Evolutionary conservation across 805 yeast species (phyloP), one percentile per base, ranked within the genome.

Genomic region (Candida golubevii): DNA sequence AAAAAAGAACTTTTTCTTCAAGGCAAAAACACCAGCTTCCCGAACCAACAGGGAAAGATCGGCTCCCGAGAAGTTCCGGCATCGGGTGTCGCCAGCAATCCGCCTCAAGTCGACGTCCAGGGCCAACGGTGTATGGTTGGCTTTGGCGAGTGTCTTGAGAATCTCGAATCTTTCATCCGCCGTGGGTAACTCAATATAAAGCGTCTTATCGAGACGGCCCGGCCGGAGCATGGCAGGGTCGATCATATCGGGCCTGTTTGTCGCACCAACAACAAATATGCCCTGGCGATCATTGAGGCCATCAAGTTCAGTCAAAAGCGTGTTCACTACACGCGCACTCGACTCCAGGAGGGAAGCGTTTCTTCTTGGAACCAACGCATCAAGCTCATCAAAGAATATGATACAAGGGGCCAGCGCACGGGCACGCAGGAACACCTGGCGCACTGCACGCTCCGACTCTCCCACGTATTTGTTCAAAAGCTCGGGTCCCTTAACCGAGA

Each of bases 171-270:
- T 75, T 62, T 93, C 99, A 3, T 69, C 73, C 0, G 80, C 78
- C 7, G 79, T 78, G 4, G 99, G 99, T 41, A 91, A 73, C 61
- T 91, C 97, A 26, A 91, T 91, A 63, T 83, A 91, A 36, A 91
- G 69, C 2, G 96, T 88, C 65, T 91, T 93, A 60, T 93, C 98
- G 56, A 91, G 74, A 64, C 99, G 79, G 6, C 98, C 99, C 0
- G 98, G 98, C 61, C 99, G 79, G 36, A 93, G 68, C 98, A 91
- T 93, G 0, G 99, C 99, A 4, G 96, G 89, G 65, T 91, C 99
- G 52, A 91, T 93, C 88, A 91, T 91, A 62, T 91, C 99, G 0
- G 98, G 98, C 61, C 99, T 78, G 58, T 91, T 91, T 0, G 99
- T 91, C 1, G 99, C 99, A 27, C 97, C 98, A 53, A 91, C 80